Conservation (phyloP, 1,284 basidiomycete genomes). For the Leccinum pachyderme region DNA sequence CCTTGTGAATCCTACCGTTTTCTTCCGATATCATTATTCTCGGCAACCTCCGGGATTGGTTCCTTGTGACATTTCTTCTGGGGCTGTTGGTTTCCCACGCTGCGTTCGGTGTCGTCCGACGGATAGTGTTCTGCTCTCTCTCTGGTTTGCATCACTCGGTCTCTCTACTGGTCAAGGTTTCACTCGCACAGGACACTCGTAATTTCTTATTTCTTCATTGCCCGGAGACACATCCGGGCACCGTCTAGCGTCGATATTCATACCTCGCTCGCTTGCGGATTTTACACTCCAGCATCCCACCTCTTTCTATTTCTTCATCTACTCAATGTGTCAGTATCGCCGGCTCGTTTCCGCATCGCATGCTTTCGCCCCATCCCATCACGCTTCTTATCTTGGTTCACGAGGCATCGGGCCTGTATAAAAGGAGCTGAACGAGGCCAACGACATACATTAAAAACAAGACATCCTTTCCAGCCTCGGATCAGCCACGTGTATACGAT, state of each 20-base stretch:
- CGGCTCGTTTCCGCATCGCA: slow-evolving; percentile 38
- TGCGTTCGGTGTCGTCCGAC: slow-evolving; percentile 32
- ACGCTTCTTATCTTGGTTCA: slow-evolving; percentile 37
- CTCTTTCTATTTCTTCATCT: slow-evolving; percentile 24
- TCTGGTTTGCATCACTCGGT: slow-evolving; percentile 30
- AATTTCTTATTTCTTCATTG: slow-evolving; percentile 11
- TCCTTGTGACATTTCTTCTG: slow-evolving; percentile 27
- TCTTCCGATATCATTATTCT: slow-evolving; percentile 45
- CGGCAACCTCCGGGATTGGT: slow-evolving; percentile 38
- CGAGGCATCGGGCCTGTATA: slow-evolving; percentile 34
- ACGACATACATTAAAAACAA: slow-evolving; percentile 29
- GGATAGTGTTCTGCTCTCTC: slow-evolving; percentile 36
- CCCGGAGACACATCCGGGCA: slow-evolving; percentile 32
- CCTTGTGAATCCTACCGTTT: slow-evolving; percentile 28
- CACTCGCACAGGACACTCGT: slow-evolving; percentile 42
- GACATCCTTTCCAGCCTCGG: slow-evolving; percentile 18
- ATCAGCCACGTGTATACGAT: slow-evolving; percentile 39
- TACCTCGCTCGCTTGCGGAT: slow-evolving; percentile 40
- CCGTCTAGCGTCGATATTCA: slow-evolving; percentile 44
- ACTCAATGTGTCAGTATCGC: slow-evolving; percentile 44
- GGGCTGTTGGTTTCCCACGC: slow-evolving; percentile 33
- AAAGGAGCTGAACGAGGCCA: slow-evolving; percentile 32
- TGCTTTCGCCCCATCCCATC: slow-evolving; percentile 44
- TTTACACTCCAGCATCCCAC: slow-evolving; percentile 21
- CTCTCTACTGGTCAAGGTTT: slow-evolving; percentile 33